These are phyloP conservation scores for Vaccinium vitisidaea DNA, from an alignment of 148 eudicot species.

Conservation along the genomic window DNA sequence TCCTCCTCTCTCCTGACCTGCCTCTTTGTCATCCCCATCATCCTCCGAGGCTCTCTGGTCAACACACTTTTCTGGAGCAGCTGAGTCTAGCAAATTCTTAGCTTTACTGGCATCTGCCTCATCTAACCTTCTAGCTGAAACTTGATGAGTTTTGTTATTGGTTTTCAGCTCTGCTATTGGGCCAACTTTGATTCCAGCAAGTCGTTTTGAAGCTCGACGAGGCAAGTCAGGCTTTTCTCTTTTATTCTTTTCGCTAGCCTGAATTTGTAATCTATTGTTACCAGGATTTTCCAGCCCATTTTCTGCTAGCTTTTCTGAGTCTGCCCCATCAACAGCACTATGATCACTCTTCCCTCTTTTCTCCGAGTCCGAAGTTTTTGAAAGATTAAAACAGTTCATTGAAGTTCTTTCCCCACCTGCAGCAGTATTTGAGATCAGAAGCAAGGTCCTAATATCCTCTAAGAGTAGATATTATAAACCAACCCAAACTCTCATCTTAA, in stretches of 20 bases:
- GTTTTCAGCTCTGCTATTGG: conserved; percentile 26
- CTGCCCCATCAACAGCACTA: conserved; percentile 29
- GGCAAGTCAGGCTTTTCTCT: conserved; percentile 25
- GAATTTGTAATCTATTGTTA: conserved; percentile 6
- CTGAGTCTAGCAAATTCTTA: not conserved
- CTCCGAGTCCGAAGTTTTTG: conserved; percentile 31
- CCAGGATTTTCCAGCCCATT: conserved; percentile 12
- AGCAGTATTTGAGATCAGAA: conserved; percentile 15
- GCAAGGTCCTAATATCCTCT: not conserved
- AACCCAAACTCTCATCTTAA: not conserved
- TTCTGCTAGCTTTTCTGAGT: conserved; percentile 30
- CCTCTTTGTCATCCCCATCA: conserved; percentile 14
- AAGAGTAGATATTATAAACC: not conserved
- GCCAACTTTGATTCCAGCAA: conserved; percentile 35
- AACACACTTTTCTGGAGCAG: conserved; percentile 18
- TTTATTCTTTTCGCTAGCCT: conserved; percentile 6
- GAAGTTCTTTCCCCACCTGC: conserved; percentile 35
- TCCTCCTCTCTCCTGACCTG: conserved; percentile 31
- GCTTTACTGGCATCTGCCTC: conserved; percentile 10
- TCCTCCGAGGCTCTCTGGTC: conserved; percentile 11
- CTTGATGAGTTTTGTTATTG: conserved; percentile 16
- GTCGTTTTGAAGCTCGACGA: conserved; percentile 42
- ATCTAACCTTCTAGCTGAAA: conserved; percentile 12
- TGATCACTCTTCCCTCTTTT: conserved; percentile 27
- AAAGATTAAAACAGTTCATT: conserved; percentile 26